phyloP scores from a whole-genome alignment of 1,139 yeast genomes.

The Pichia sp. region DNA sequence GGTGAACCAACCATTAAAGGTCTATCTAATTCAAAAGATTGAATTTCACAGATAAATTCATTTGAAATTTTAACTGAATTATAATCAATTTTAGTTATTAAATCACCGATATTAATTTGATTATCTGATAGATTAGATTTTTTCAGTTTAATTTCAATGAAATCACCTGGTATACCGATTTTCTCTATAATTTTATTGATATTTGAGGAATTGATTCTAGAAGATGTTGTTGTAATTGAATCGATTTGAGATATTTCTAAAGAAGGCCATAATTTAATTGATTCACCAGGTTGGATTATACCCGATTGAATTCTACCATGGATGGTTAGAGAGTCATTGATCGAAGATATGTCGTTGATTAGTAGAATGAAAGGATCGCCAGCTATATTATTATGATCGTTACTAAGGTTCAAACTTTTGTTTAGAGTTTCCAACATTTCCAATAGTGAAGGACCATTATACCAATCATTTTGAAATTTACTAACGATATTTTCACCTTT shows the following conservation, averaged over 20 bases:
- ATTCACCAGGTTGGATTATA: constrained; percentile 67
- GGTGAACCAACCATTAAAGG: constrained; percentile 84
- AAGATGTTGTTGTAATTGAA: constrained; percentile 24
- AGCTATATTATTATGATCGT: too few species aligned
- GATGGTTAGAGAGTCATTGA: constrained; percentile 38
- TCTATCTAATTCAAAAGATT: constrained; percentile 56
- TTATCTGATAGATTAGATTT: constrained; percentile 37
- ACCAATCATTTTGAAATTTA: constrained; percentile 30
- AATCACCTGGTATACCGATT: constrained; percentile 65
- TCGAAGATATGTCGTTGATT: constrained; percentile 44
- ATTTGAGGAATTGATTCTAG: constrained; percentile 16
- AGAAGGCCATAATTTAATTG: constrained; percentile 54
- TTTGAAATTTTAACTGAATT: background rate
- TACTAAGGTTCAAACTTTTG: constrained; percentile 6
- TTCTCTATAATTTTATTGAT: constrained; percentile 23
- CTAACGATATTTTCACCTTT: constrained; percentile 74
- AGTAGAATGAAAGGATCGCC: constrained; percentile 40
- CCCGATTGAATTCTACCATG: constrained; percentile 76
- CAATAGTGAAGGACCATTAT: constrained; percentile 49
- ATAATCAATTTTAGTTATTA: constrained; percentile 36
- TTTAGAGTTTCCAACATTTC: constrained; percentile 40
- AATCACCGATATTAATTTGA: constrained; percentile 61
- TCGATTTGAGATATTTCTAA: constrained; percentile 40
- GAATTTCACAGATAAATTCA: constrained; percentile 37
- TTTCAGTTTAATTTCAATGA: constrained; percentile 52